Evolutionary conservation across 345 rosid genomes (phyloP).

Genomic region (Bretschneidera sinensis): DNA sequence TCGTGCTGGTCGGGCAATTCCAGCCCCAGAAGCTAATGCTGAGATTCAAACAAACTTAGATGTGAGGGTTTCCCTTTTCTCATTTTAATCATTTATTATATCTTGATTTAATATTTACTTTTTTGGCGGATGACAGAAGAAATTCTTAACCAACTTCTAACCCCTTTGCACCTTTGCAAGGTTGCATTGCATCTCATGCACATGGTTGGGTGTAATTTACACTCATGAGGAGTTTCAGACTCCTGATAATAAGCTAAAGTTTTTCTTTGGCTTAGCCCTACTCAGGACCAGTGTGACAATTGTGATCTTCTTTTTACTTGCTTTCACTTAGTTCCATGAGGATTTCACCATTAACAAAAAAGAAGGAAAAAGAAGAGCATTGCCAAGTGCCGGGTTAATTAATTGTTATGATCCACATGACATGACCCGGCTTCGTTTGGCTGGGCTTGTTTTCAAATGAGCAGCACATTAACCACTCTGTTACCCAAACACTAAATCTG

Average conservation of each 20-base stretch:
- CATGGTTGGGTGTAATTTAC: background rate
- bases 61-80: conserved; percentile 21
- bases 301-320: background rate
- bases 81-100: background rate
- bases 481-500: too few species aligned
- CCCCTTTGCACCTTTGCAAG: conserved; percentile 1
- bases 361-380: too few species aligned
- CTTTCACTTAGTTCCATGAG: too few species aligned
- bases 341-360: too few species aligned
- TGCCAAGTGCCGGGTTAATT: too few species aligned
- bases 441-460: too few species aligned
- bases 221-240: background rate
- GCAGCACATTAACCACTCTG: too few species aligned
- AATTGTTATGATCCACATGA: too few species aligned
- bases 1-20: conserved; percentile 58
- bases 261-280: background rate
- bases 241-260: too few species aligned
- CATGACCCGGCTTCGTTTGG: too few species aligned
- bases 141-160: background rate
- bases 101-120: background rate
- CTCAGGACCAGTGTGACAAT: background rate
- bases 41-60: conserved; percentile 68
- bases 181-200: background rate
- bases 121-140: conserved; percentile 1
- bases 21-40: conserved; percentile 90